phyloP scores from a whole-genome alignment of 2,329 filamentous ascomycete species.

The Nemania diffusa region DNA sequence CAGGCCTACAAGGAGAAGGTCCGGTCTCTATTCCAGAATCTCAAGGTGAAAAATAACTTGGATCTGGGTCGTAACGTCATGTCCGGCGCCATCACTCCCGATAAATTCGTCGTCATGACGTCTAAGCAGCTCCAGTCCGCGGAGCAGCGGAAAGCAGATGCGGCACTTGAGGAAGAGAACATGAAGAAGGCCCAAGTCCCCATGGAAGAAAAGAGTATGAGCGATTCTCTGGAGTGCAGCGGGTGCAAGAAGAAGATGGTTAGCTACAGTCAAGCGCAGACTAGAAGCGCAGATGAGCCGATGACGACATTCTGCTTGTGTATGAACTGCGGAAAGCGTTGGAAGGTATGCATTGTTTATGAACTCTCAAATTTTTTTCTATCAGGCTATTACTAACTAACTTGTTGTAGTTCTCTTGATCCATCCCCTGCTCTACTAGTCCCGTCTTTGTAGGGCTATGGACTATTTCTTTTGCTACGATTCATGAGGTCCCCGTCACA shows the following conservation, averaged over 20 bases:
- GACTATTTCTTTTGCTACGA: constrained; percentile 18
- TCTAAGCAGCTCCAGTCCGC: constrained; percentile 91
- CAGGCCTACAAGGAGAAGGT: constrained; percentile 87
- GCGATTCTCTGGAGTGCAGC: constrained; percentile 85
- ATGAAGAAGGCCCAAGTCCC: constrained; percentile 98
- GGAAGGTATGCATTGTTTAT: constrained; percentile 67
- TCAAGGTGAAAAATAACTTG: constrained; percentile 91
- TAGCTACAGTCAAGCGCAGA: constrained; percentile 96
- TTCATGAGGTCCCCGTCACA: constrained; percentile 30
- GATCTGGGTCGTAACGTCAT: constrained; percentile 81
- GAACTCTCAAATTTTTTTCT: constrained; percentile 25
- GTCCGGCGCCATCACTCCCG: constrained; percentile 75
- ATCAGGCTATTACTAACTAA: constrained; percentile 42
- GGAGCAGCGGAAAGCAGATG: constrained; percentile 80
- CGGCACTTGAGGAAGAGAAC: constrained; percentile 85
- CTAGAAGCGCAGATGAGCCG: constrained; percentile 92
- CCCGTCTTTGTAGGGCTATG: constrained; percentile 3
- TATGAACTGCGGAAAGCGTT: constrained; percentile 74
- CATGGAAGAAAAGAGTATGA: constrained; percentile 90
- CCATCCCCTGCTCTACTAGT: not conserved
- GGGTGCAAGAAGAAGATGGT: constrained; percentile 95
- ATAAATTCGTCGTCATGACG: constrained; percentile 84
- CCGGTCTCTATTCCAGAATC: constrained; percentile 90
- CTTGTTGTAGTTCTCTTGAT: constrained; percentile 44
- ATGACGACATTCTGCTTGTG: constrained; percentile 82